Evolutionary conservation across 768 basidiomycete genomes (phyloP).

Genomic region (Rhodosporidiobolus sp.): DNA sequence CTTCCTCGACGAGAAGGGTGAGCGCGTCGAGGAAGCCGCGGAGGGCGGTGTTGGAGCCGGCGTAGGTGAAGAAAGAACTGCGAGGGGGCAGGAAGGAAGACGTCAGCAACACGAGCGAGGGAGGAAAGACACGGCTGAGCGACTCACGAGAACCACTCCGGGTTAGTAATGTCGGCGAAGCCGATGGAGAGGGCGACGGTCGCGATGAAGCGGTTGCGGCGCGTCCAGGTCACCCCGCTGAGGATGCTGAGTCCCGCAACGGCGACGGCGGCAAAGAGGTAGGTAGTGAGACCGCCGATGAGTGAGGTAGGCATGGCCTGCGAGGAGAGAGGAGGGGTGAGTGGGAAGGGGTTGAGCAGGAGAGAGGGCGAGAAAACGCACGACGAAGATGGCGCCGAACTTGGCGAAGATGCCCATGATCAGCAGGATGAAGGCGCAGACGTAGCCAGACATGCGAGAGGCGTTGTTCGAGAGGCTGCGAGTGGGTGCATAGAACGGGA

Average conservation of each 20-base stretch:
- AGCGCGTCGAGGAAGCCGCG: conserved; percentile 71
- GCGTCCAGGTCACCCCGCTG: conserved; percentile 54
- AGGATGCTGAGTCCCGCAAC: conserved; percentile 69
- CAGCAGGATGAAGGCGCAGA: conserved; percentile 63
- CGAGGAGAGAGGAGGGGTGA: neutral
- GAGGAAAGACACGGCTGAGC: neutral
- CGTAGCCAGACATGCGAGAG: conserved; percentile 71
- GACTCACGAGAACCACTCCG: conserved; percentile 58
- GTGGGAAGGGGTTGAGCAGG: neutral
- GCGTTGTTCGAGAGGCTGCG: conserved; percentile 58
- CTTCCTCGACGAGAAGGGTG: conserved; percentile 71
- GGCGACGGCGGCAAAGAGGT: conserved; percentile 74
- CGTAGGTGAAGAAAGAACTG: neutral
- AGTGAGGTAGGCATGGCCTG: conserved; percentile 1
- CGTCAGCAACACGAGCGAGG: neutral
- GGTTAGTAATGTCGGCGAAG: conserved; percentile 61
- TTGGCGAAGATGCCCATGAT: conserved; percentile 66
- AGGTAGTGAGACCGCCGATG: conserved; percentile 73
- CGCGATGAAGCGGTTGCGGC: conserved; percentile 47
- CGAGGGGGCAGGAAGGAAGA: too few relatives aligned
- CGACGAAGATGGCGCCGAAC: conserved; percentile 74
- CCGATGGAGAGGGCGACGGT: conserved; percentile 68
- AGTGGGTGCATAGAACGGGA: too few relatives aligned
- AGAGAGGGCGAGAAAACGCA: conserved; percentile 57
- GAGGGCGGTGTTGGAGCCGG: conserved; percentile 45